A percentile compares a stretch with the other conserved stretches of the same genome.
These are phyloP conservation scores for Neurospora sp. DNA, from an alignment of 495 filamentous ascomycete genomes.

Conservation along the genomic window DNA sequence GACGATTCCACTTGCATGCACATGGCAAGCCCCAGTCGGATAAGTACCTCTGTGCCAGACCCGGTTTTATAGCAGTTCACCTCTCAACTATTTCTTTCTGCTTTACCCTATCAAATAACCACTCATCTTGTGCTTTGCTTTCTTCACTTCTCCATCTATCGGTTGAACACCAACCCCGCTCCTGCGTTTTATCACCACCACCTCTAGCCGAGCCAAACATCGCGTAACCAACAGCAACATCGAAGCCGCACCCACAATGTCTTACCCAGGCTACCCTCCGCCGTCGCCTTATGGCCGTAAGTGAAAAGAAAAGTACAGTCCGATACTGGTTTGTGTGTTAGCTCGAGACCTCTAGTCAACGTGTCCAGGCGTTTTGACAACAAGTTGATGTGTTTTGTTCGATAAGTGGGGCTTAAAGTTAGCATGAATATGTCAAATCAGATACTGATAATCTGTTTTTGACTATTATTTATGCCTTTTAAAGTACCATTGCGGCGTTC, in stretches of 20 bases:
- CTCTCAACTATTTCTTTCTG: background rate
- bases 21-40: background rate
- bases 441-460: no score
- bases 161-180: background rate
- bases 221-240: background rate
- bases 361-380: no score
- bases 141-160: background rate
- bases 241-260: conserved; percentile 11
- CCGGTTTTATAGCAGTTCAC: background rate
- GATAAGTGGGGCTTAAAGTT: no score
- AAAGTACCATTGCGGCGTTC: no score
- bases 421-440: no score
- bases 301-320: background rate
- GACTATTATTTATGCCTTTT: no score
- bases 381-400: no score
- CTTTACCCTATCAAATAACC: background rate
- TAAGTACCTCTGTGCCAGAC: background rate
- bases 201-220: background rate
- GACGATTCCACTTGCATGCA: background rate
- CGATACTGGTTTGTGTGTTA: no score
- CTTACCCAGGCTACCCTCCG: conserved; percentile 18
- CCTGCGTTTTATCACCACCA: background rate
- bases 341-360: no score
- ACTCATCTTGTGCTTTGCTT: background rate
- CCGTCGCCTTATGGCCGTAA: conserved; percentile 19